phyloP scores from a whole-genome alignment of 2,329 filamentous ascomycete species.

The Chrysosporium queenslandicum region DNA sequence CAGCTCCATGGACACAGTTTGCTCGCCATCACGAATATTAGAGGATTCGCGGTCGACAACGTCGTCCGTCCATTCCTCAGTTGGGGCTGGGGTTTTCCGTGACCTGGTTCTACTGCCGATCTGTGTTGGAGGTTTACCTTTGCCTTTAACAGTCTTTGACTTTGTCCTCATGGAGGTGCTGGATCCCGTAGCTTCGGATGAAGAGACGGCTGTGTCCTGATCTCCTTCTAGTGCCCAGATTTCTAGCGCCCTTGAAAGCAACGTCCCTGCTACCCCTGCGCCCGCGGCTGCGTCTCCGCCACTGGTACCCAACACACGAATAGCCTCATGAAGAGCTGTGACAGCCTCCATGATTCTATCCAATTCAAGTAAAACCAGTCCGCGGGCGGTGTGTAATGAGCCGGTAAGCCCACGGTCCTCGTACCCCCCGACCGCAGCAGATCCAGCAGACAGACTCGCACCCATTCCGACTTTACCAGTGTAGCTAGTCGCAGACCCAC shows the following conservation, averaged over 20 bases:
- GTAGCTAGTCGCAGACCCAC: slow-evolving; percentile 64
- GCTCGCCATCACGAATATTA: slow-evolving; percentile 19
- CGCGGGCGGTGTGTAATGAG: slow-evolving; percentile 47
- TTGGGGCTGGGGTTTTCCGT: slow-evolving; percentile 11
- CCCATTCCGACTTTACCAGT: slow-evolving; percentile 30
- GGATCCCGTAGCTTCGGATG: slow-evolving; percentile 2
- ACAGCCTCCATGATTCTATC: slow-evolving; percentile 67
- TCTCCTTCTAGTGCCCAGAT: slow-evolving; percentile 36
- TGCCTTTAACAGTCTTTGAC: slow-evolving; percentile 21
- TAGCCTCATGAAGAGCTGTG: slow-evolving; percentile 64
- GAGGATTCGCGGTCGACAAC: slow-evolving; percentile 24
- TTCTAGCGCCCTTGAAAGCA: slow-evolving; percentile 38
- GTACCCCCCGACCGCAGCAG: slow-evolving; percentile 37
- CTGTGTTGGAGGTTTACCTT: slow-evolving; percentile 19
- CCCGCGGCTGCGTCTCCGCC: slow-evolving; percentile 40
- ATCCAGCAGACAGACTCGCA: slow-evolving; percentile 27
- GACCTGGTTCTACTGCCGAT: slow-evolving; percentile 18
- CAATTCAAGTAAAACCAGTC: slow-evolving; percentile 71
- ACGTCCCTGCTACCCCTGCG: slow-evolving; percentile 38
- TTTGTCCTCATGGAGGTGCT: slow-evolving; percentile 18
- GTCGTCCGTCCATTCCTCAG: slow-evolving; percentile 32
- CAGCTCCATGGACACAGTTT: slow-evolving; percentile 34
- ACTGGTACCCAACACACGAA: slow-evolving; percentile 37
- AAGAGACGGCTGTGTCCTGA: background rate
- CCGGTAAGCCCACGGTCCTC: slow-evolving; percentile 40